Conservation (phyloP, 176 grass and related monocot species). For the Raddia guianensis region DNA sequence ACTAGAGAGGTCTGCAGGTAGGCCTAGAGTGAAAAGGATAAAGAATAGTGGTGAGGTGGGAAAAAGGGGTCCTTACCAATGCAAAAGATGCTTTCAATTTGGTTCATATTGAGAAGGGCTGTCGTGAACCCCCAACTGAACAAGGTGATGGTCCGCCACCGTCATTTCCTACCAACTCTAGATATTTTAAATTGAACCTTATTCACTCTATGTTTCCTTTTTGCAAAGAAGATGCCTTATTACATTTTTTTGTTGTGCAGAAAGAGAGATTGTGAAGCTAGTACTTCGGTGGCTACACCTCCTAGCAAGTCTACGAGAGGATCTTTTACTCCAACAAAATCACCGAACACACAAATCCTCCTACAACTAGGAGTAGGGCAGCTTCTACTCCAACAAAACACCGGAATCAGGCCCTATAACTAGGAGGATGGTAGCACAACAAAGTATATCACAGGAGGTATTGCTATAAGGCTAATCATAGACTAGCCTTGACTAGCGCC, state of each 20-base stretch:
- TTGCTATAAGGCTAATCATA: slow-evolving; percentile 1
- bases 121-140: not conserved
- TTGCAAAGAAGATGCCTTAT: no score
- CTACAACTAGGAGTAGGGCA: not conserved
- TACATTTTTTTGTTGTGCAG: not conserved
- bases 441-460: not conserved
- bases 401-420: not conserved
- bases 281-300: not conserved
- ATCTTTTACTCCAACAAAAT: not conserved
- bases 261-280: not conserved
- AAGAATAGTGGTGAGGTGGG: not conserved
- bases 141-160: not conserved
- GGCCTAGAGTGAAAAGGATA: slow-evolving; percentile 9
- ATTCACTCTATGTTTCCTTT: no score
- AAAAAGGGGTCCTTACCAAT: slow-evolving; percentile 20
- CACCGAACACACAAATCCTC: not conserved
- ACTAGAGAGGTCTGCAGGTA: not conserved
- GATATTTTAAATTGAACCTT: no score
- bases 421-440: not conserved
- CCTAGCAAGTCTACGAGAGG: not conserved
- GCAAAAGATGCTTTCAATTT: slow-evolving; percentile 22
- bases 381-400: not conserved
- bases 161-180: not conserved
- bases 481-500: not conserved
- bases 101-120: slow-evolving; percentile 8